Conservation (phyloP, 1,284 basidiomycete genomes). For the Leccinum fallax region DNA sequence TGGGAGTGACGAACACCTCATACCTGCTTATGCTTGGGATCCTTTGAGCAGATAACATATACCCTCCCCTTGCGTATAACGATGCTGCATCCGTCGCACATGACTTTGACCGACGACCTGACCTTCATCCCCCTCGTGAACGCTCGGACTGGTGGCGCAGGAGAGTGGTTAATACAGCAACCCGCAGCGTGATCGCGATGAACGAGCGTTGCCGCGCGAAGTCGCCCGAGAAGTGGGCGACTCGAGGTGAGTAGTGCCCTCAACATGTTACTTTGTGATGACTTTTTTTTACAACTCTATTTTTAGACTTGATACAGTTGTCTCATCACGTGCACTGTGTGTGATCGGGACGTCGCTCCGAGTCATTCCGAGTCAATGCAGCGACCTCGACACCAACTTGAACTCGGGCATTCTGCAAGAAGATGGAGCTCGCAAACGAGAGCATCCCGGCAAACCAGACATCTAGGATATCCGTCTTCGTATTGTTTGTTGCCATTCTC, state of each 20-base stretch:
- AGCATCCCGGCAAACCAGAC: not conserved
- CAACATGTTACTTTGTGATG: slow-evolving; percentile 49
- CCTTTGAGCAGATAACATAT: slow-evolving; percentile 92
- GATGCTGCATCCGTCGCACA: slow-evolving; percentile 89
- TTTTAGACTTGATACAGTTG: not conserved
- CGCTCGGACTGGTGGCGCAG: slow-evolving; percentile 31
- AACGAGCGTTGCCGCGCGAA: slow-evolving; percentile 44
- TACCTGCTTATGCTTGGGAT: slow-evolving; percentile 99
- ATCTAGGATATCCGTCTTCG: slow-evolving; percentile 33
- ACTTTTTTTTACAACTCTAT: not conserved
- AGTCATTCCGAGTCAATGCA: too few species aligned
- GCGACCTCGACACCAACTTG: not conserved
- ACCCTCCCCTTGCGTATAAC: slow-evolving; percentile 90
- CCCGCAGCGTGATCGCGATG: slow-evolving; percentile 34
- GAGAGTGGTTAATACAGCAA: slow-evolving; percentile 28
- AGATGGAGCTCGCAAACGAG: slow-evolving; percentile 18
- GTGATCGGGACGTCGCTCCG: not conserved
- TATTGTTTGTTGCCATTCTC: slow-evolving; percentile 47
- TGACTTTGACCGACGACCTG: slow-evolving; percentile 88
- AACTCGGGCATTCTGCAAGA: not conserved
- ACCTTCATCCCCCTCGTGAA: slow-evolving; percentile 92
- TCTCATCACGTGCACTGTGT: slow-evolving; percentile 15
- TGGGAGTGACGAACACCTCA: slow-evolving; percentile 30
- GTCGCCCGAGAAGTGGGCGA: slow-evolving; percentile 57
- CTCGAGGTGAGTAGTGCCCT: slow-evolving; percentile 63